A percentile compares a stretch with the other conserved stretches of the same genome.
These are phyloP conservation scores for Amanita rubescens DNA, from an alignment of 768 basidiomycete species.

Conservation along the genomic window DNA sequence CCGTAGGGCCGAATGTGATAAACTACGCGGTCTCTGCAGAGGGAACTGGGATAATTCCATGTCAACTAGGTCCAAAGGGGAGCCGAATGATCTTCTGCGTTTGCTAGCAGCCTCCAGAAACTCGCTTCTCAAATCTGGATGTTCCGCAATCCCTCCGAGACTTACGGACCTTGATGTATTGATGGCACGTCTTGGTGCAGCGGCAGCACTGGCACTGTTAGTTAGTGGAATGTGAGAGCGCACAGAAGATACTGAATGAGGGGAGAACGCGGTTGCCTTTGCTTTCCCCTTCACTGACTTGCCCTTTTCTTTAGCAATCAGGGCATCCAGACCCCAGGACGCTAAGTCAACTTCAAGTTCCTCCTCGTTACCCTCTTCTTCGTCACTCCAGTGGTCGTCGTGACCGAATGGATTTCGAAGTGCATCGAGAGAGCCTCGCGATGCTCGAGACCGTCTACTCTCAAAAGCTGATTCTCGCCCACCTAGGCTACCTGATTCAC, in stretches of 20 bases:
- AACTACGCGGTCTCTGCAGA: conserved; percentile 42
- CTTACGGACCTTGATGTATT: conserved; percentile 57
- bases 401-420: conserved; percentile 69
- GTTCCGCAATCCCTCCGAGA: conserved; percentile 28
- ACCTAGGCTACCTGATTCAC: conserved; percentile 41
- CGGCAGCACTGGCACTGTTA: conserved; percentile 28
- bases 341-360: conserved; percentile 71
- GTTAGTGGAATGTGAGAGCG: conserved; percentile 36
- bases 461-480: conserved; percentile 42
- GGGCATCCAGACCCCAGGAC: conserved; percentile 78
- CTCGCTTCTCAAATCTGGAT: not conserved
- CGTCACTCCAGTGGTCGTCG: conserved; percentile 52
- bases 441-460: conserved; percentile 43
- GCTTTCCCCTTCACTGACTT: conserved; percentile 33
- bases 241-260: conserved; percentile 31
- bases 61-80: conserved; percentile 46
- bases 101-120: conserved; percentile 9
- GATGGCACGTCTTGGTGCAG: conserved; percentile 28
- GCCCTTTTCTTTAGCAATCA: conserved; percentile 64
- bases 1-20: conserved; percentile 40
- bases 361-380: conserved; percentile 44
- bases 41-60: conserved; percentile 33
- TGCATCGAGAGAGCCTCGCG: conserved; percentile 52
- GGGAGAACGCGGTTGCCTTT: conserved; percentile 34
- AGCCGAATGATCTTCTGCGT: conserved; percentile 52